phyloP scores from a whole-genome alignment of 371 early-diverging fungal genomes.

The Zopfochytrium polystomum region DNA sequence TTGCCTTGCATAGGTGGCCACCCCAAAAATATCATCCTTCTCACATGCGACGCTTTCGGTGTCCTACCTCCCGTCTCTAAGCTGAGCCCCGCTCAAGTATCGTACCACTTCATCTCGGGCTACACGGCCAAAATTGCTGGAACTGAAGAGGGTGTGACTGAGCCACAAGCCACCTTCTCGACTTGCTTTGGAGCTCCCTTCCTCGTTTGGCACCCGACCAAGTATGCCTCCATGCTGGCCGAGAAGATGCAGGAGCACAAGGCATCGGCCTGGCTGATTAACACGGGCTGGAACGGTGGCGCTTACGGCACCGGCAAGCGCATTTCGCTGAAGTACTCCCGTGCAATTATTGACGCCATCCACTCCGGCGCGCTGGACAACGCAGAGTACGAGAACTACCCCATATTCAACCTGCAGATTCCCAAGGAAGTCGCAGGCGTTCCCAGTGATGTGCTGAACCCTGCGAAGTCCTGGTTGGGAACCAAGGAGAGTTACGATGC shows the following conservation, averaged over 20 bases:
- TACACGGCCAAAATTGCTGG: slow-evolving; percentile 81
- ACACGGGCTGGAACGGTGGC: slow-evolving; percentile 98
- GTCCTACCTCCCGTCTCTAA: slow-evolving; percentile 93
- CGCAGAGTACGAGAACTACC: slow-evolving; percentile 75
- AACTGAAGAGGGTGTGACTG: slow-evolving; percentile 94
- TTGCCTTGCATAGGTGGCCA: slow-evolving; percentile 90
- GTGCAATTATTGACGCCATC: slow-evolving; percentile 95
- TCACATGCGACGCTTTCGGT: slow-evolving; percentile 98
- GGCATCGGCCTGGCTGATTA: slow-evolving; percentile 93
- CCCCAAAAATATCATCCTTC: slow-evolving; percentile 93
- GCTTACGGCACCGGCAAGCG: slow-evolving; percentile 86
- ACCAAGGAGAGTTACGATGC: slow-evolving; percentile 57
- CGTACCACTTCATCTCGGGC: slow-evolving; percentile 92
- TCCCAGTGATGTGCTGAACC: slow-evolving; percentile 83
- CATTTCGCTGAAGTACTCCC: slow-evolving; percentile 92
- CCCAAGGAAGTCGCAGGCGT: slow-evolving; percentile 75
- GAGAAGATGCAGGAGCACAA: slow-evolving; percentile 87
- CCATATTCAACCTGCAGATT: slow-evolving; percentile 81
- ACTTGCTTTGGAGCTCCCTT: slow-evolving; percentile 96
- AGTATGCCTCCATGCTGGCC: slow-evolving; percentile 96
- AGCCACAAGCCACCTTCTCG: slow-evolving; percentile 93
- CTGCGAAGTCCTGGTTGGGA: slow-evolving; percentile 81
- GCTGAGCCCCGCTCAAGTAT: slow-evolving; percentile 85
- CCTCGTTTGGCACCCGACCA: slow-evolving; percentile 94
- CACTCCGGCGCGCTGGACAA: slow-evolving; percentile 85